These are phyloP conservation scores for Tulasnella sp. DNA, from an alignment of 768 basidiomycete genomes.

Conservation along the genomic window DNA sequence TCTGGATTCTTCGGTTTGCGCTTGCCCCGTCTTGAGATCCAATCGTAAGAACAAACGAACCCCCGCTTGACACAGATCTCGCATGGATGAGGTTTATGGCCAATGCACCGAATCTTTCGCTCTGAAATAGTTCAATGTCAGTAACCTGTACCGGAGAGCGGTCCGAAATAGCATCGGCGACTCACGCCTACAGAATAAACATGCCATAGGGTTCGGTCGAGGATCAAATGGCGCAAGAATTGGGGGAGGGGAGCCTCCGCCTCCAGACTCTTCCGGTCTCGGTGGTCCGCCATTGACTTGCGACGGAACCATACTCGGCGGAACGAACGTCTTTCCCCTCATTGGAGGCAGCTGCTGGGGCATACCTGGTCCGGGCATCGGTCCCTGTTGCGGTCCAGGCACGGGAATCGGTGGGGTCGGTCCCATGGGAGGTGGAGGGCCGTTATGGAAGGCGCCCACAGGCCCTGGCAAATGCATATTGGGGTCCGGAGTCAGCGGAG, in stretches of 20 bases:
- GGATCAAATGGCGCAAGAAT: conserved; percentile 18
- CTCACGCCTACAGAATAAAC: conserved; percentile 19
- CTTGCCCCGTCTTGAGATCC: conserved; percentile 18
- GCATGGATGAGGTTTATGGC: conserved; percentile 20
- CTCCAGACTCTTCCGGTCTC: conserved; percentile 11
- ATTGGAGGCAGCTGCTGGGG: conserved; percentile 1
- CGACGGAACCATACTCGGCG: conserved; percentile 14
- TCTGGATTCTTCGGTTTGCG: conserved; percentile 16
- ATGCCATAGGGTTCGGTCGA: conserved; percentile 19
- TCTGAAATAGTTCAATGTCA: neutral
- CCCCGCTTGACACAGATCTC: conserved; percentile 19
- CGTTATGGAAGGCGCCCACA: neutral
- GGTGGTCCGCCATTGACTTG: conserved; percentile 2
- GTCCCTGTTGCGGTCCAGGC: neutral
- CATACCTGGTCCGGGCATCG: neutral
- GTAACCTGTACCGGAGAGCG: neutral
- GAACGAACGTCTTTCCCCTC: conserved; percentile 15
- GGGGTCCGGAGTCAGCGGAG: neutral
- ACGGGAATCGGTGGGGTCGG: neutral
- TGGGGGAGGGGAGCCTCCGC: conserved; percentile 16
- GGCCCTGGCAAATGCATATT: neutral
- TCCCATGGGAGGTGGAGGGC: neutral
- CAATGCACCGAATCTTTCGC: conserved; percentile 18
- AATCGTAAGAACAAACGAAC: conserved; percentile 17
- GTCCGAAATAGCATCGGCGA: neutral